Evolutionary conservation across 2,329 filamentous ascomycete genomes (phyloP).

Genomic region (Elsinoe fawcettii): DNA sequence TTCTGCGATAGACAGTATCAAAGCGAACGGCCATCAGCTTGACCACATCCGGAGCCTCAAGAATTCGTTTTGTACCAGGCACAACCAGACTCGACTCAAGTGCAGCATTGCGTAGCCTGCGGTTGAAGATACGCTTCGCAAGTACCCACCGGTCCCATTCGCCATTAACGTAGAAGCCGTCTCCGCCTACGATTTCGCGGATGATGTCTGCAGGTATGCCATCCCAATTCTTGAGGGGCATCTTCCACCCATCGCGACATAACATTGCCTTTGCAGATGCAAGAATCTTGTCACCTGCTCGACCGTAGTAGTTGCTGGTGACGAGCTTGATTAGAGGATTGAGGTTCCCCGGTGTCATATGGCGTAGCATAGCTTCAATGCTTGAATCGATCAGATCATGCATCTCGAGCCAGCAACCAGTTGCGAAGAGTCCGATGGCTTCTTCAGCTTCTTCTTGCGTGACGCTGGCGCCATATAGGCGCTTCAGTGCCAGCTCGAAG

Average conservation of each 20-base stretch:
- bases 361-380: conserved; percentile 47
- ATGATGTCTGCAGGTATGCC: conserved; percentile 50
- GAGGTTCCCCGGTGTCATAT: conserved; percentile 45
- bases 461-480: conserved; percentile 46
- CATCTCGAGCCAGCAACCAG: conserved; percentile 52
- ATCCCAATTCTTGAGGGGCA: conserved; percentile 49
- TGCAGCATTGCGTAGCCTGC: conserved; percentile 41
- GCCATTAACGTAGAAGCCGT: conserved; percentile 51
- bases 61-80: conserved; percentile 34
- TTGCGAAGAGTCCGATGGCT: conserved; percentile 49
- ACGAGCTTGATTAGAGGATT: conserved; percentile 46
- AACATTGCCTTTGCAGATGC: conserved; percentile 52
- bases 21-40: conserved; percentile 46
- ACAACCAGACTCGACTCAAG: conserved; percentile 42
- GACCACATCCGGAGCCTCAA: conserved; percentile 41
- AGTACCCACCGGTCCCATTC: conserved; percentile 53
- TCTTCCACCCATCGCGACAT: conserved; percentile 50
- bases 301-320: conserved; percentile 49
- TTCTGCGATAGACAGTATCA: conserved; percentile 45
- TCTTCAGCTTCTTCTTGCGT: conserved; percentile 44
- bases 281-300: conserved; percentile 47
- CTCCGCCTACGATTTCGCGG: conserved; percentile 51
- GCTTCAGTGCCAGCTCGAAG: conserved; percentile 49
- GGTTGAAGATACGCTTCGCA: conserved; percentile 47
- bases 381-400: conserved; percentile 47